Evolutionary conservation across 2,329 filamentous ascomycete species (phyloP).

Genomic region (Hirsutella minnesotensis): DNA sequence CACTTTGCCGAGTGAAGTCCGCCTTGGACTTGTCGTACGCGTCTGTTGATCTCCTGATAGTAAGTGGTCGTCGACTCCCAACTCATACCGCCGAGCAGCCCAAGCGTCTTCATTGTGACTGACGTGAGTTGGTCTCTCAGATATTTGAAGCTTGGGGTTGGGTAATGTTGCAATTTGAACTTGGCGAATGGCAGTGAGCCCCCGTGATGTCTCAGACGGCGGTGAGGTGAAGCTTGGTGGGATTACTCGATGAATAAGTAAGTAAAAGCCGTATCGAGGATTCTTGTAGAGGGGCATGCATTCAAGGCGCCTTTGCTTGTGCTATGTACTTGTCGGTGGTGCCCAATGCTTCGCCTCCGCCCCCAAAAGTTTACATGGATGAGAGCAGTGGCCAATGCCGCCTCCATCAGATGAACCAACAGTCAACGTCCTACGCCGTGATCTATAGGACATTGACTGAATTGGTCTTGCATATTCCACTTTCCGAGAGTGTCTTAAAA

Average conservation of each 20-base stretch:
- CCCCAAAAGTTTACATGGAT: no score
- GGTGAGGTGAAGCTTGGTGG: not conserved
- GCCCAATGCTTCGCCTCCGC: no score
- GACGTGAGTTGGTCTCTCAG: not conserved
- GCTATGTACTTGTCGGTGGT: no score
- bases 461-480: no score
- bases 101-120: slow-evolving; percentile 12
- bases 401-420: no score
- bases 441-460: no score
- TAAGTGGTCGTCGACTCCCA: slow-evolving; percentile 14
- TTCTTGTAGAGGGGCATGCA: not conserved
- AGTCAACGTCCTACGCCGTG: no score
- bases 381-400: no score
- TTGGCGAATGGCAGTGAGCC: no score
- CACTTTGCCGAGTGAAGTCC: slow-evolving; percentile 12
- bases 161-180: no score
- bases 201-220: not conserved
- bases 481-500: no score
- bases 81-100: slow-evolving; percentile 15
- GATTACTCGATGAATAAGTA: not conserved
- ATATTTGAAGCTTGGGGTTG: not conserved
- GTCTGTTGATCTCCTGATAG: slow-evolving; percentile 14
- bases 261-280: not conserved
- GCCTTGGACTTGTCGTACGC: slow-evolving; percentile 9
- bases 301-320: not conserved